Base-by-base conservation (phyloP, 768 basidiomycete genomes). In the Tricholoma terreum region DNA sequence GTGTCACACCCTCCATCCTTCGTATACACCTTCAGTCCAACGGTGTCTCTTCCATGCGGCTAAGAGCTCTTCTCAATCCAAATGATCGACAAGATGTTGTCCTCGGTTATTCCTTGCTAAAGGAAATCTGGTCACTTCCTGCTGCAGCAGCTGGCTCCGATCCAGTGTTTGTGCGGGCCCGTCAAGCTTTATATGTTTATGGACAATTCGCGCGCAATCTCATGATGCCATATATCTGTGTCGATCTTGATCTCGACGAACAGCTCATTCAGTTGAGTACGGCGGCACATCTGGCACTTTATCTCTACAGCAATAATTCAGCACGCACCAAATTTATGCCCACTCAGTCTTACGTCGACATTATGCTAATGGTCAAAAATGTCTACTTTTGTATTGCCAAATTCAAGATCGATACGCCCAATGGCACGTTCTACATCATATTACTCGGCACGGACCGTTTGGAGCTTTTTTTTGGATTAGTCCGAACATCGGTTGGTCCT, bases 251-350 rank as follows among this genome's bases (percentile, higher is more conserved):
- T n/a, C n/a, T n/a, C n/a, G n/a, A n/a, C n/a, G n/a, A n/a, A n/a
- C n/a, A n/a, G n/a, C n/a, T 33, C 17, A 40, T 40, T 40, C 38
- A 40, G 9, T 17, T 11, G n/a, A 40, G 11, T 40, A 33, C 31
- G 0, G 74, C 73, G 2, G 63, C 71, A 0, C 72, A 75, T 53
- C 59, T 76, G 3, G 52, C 60, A 0, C 43, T 72, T 2, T 40
- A 50, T 3, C 24, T 50, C 9, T 50, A 24, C n/a, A 7, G n/a
- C n/a, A 9, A 40, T 40, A 11, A 40, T 40, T 40, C n/a, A 4
- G 38, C 38, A 40, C n/a, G 38, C 38, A 40, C 15, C n/a, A n/a
- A n/a, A n/a, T n/a, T n/a, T n/a, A n/a, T n/a, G n/a, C n/a, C n/a
- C n/a, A n/a, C n/a, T n/a, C n/a, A n/a, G n/a, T n/a, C n/a, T n/a